Base-by-base conservation (phyloP, 148 eudicot genomes). In the Fagopyrum esculentum region DNA sequence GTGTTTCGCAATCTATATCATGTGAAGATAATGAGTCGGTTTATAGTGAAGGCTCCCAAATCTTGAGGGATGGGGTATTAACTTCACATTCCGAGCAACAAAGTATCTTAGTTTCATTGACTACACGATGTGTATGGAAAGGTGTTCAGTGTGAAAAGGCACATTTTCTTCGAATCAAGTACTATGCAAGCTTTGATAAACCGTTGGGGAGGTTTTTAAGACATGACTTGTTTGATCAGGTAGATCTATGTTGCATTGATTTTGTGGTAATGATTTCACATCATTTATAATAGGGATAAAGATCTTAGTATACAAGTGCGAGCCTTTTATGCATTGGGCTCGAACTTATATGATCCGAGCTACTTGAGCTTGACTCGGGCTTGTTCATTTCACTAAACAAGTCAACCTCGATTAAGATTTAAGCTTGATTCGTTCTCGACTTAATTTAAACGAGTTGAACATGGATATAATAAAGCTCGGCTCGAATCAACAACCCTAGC, bases 51-150 rank as follows among this genome's bases (percentile, higher is more conserved):
- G 88, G 82, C 60, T 40, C 70, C 46, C 78, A 66, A 59, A 64
- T 82, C 78, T 51, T 80, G 55, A 89, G 86, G 79, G 91, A 95
- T 82, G 93, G 89, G 55, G 88, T 90, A 57, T 87, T 92, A 6
- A 86, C 93, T 45, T 84, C 93, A n/a, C 92, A 93, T 71, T 85
- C 98, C 46, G 97, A 96, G 80, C 87, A 85, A 74, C 98, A 88
- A 54, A 92, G 97, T 84, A 92, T 96, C 70, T 84, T 96, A 85
- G 99, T 96, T 47, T 89, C 98, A 66, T 75, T 89, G 63, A 89
- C 97, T 69, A 85, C 98, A 16, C 88, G 99, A 46, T 92, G 98
- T 86, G 93, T 89, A 35, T 90, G 97, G 98, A 96, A 96, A 84
- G 98, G 98, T 64, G 87, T 90, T 77, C 87, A 92, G 30, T 96